Percentiles rank a stretch among this genome's conserved stretches.
These are phyloP conservation scores for Lactifluus echinatus DNA, from an alignment of 768 basidiomycete genomes.

Conservation along the genomic window DNA sequence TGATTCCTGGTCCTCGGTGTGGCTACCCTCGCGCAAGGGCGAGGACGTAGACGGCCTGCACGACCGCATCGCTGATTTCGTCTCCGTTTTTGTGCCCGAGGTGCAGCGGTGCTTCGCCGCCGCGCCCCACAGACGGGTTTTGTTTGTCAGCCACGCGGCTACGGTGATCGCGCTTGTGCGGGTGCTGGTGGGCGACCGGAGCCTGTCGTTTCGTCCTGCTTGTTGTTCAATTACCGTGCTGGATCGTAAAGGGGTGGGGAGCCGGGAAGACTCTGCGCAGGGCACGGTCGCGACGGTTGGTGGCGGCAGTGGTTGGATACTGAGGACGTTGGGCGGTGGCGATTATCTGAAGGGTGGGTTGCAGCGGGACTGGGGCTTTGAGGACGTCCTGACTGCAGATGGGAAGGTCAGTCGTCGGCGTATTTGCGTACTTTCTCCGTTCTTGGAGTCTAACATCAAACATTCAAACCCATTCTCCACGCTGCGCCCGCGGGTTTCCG, in stretches of 20 bases:
- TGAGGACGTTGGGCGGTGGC: constrained; percentile 43
- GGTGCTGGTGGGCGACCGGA: constrained; percentile 45
- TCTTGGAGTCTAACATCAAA: background rate
- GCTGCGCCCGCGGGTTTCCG: background rate
- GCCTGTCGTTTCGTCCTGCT: constrained; percentile 39
- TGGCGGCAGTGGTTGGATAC: constrained; percentile 37
- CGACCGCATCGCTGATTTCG: constrained; percentile 44
- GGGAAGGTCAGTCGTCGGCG: constrained; percentile 42
- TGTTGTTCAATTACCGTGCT: constrained; percentile 66
- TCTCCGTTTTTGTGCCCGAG: constrained; percentile 42
- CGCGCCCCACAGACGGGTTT: constrained; percentile 38
- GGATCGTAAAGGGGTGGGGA: constrained; percentile 25
- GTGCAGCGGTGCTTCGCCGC: constrained; percentile 38
- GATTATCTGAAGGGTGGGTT: constrained; percentile 49
- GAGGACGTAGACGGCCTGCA: constrained; percentile 60
- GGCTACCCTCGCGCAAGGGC: constrained; percentile 63
- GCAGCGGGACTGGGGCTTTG: constrained; percentile 73
- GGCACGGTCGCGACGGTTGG: constrained; percentile 25
- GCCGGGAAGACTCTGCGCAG: constrained; percentile 13
- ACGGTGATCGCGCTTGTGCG: constrained; percentile 59
- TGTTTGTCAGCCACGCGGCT: constrained; percentile 71
- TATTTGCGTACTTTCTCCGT: background rate
- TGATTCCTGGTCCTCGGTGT: constrained; percentile 49
- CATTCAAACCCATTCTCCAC: background rate
- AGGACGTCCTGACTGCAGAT: constrained; percentile 52